Evolutionary conservation across 2,329 filamentous ascomycete species (phyloP), one percentile per base, ranked within the genome.

Genomic region (Pestalotiopsis sp.): DNA sequence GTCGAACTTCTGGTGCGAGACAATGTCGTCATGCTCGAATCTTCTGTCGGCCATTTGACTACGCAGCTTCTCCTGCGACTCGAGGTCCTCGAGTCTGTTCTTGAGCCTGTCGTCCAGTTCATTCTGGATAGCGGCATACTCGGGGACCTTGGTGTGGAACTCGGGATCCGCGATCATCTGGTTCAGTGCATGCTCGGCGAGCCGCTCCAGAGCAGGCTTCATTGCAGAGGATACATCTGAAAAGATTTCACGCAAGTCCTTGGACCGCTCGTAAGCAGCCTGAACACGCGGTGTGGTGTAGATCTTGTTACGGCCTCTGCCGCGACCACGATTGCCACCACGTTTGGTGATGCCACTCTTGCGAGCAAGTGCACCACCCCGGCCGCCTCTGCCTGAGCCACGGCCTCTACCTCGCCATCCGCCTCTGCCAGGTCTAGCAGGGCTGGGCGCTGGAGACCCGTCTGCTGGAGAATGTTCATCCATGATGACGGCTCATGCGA

Each of bases 201-300:
- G 83, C 75, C 92, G 90, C 69, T 90, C 88, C 14, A 92, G 82
- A 11, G 89, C 85, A 17, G 88, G 87, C 78, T 91, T 92, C 73
- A 92, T 80, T 38, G 87, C 84, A 73, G 88, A 86, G 69, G 89
- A 85, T 65, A 93, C 86, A 69, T 86, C 82, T n/a, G 88, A 85
- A 78, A 89, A 93, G 27, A 84, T 84, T 68, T 89, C 88, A 78
- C 91, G 91, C 74, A 93, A 83, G 73, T 91, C 87, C 72, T 91
- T 85, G 76, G 91, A 88, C 67, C 91, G 89, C 76, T 90, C 87
- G 72, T 88, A 87, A 68, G 85, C 84, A 65, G 87, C 87, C 76
- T 90, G 88, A 66, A 86, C 84, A 71, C 83, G 84, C 71, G 83
- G 80, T 71, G 87, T 84, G 69, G 83, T 80, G 74, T 88, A 89